Evolutionary conservation across 2,329 filamentous ascomycete genomes (phyloP), one percentile per base, ranked within the genome.

Genomic region (Fusarium solani-melongenae): DNA sequence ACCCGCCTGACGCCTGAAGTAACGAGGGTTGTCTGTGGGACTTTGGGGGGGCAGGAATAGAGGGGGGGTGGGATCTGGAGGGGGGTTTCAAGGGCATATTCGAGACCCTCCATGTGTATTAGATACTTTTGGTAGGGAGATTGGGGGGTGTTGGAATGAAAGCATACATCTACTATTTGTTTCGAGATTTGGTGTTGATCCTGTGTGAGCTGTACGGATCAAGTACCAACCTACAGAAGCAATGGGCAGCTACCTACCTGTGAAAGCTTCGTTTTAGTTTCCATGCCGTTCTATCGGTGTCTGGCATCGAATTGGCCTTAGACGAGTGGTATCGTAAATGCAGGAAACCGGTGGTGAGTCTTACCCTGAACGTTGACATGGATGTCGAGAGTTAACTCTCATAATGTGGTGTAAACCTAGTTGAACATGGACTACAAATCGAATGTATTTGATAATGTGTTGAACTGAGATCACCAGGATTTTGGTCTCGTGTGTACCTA

Each of bases 21-120:
- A 51, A 67, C 59, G 61, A 59, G 51, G 72, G 64, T 46, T 58
- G 62, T 77, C 55, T 67, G 56, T 44, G 46, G 66, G 63, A 49
- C 27, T 64, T 60, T 56, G 49, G 58, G 49, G 49, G 53, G 38
- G 57, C 31, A 31, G 24, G 53, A 61, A 78, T 77, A 76, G 76
- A 77, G 64, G 57, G 51, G 49, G 58, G 34, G 34, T 39, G n/a
- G n/a, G 29, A 53, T 36, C 51, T 56, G 46, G 49, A 36, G 61
- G 20, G 27, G 66, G 67, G 34, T 63, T 63, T 62, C 61, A 66
- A 59, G 65, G 64, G 51, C 38, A 39, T 69, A 65, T 70, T 70
- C 34, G 56, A 66, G 59, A 58, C 59, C 64, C 67, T 62, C 67
- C 61, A 65, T 70, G 71, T 79, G 71, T 65, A 69, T 78, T 57